Percentiles rank a stretch among this genome's conserved stretches.
Evolutionary conservation across 2,329 filamentous ascomycete species (phyloP).

Genomic region (Nemania sp.): DNA sequence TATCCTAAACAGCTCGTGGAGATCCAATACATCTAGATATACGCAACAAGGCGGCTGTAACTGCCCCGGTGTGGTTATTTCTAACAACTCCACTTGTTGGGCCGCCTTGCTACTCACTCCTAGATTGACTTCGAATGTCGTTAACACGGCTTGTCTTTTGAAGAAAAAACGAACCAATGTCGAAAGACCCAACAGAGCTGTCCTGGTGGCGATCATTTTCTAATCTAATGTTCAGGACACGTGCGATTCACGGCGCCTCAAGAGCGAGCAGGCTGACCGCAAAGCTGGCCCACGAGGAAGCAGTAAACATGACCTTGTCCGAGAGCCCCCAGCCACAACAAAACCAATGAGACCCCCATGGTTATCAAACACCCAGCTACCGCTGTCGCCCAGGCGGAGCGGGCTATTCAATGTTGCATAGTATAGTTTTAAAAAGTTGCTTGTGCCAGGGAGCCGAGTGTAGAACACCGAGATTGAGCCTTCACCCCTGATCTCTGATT

Average conservation of each 20-base stretch:
- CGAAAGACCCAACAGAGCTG: no score
- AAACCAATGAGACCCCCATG: conserved; percentile 8
- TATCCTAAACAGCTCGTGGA: no score
- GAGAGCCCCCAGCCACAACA: conserved; percentile 20
- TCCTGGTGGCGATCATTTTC: no score
- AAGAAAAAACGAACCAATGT: no score
- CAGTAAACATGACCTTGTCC: conserved; percentile 17
- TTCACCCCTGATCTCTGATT: conserved; percentile 12
- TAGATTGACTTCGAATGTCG: no score
- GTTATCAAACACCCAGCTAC: conserved; percentile 20
- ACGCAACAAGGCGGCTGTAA: no score
- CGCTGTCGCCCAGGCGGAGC: conserved; percentile 15
- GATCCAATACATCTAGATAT: no score
- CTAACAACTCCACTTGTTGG: no score
- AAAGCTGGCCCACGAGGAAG: conserved; percentile 4
- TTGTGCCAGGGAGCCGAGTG: conserved; percentile 16
- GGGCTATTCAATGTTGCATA: conserved; percentile 8
- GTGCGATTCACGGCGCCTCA: background rate
- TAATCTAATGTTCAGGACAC: no score
- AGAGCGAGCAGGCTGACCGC: background rate
- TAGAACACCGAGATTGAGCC: conserved; percentile 14
- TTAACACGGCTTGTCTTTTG: no score
- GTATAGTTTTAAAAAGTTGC: conserved; percentile 15
- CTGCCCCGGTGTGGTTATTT: no score
- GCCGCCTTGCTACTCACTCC: no score